phyloP scores from a whole-genome alignment of 192 early-diverging fungal species.

The Rhizoclosmatium globosum region DNA sequence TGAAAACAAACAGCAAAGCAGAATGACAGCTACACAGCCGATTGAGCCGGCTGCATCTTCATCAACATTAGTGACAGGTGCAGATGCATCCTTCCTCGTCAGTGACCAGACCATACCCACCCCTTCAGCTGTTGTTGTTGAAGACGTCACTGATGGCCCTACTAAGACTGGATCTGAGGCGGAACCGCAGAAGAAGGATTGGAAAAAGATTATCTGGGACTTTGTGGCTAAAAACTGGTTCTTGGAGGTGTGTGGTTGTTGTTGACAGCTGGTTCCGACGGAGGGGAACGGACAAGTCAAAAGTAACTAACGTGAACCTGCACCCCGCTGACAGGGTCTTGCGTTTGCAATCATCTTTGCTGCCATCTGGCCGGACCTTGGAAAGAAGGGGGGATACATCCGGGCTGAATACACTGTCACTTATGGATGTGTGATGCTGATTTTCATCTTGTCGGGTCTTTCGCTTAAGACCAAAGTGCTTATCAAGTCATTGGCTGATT shows the following conservation, averaged over 20 bases:
- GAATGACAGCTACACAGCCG: too few species aligned
- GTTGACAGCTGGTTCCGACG: not conserved
- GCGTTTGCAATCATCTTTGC: constrained; percentile 68
- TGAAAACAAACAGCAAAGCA: too few species aligned
- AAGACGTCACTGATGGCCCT: too few species aligned
- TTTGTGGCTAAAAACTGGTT: constrained; percentile 69
- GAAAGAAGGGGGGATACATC: constrained; percentile 54
- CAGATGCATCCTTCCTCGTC: too few species aligned
- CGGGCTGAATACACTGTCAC: constrained; percentile 69
- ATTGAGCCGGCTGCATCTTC: too few species aligned
- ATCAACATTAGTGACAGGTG: too few species aligned
- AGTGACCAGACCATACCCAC: too few species aligned
- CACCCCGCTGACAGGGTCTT: constrained; percentile 72
- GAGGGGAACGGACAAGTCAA: not conserved
- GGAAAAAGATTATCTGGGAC: constrained; percentile 32
- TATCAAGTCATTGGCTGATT: constrained; percentile 56
- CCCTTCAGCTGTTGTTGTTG: too few species aligned
- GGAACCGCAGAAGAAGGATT: not conserved
- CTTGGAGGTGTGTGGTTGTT: constrained; percentile 38
- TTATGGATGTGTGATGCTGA: constrained; percentile 68
- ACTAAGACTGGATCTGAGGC: too few species aligned
- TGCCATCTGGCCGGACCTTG: constrained; percentile 64
- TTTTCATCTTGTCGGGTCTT: constrained; percentile 73
- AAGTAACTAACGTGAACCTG: not conserved
- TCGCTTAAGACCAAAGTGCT: constrained; percentile 67